Evolutionary conservation across 2,329 filamentous ascomycete species (phyloP), one percentile per base, ranked within the genome.

Genomic region (Calcarisporium arbuscula): DNA sequence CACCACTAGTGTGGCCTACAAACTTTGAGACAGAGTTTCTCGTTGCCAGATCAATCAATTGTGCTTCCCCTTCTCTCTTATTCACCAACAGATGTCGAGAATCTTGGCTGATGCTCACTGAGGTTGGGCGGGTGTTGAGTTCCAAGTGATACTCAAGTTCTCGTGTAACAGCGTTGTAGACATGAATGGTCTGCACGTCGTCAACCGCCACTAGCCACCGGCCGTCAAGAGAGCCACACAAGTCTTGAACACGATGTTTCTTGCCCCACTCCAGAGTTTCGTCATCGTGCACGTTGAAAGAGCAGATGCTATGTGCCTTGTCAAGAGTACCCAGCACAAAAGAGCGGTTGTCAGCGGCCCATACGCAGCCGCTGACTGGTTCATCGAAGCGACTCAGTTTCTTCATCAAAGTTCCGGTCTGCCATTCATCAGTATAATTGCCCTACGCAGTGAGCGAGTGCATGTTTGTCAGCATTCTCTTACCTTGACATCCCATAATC

Each of bases 291-390:
- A 82, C 58, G 45, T 77, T 76, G 77, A 84, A 92, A 33, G 85
- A 77, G 34, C 78, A 79, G 12, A 95, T 61, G 26, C 83, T 75
- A 17, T 70, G 68, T 8, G 66, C 65, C 37, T 72, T 74, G 47
- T 89, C 83, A 20, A 94, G 73, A 8, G 83, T 82, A 4, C 84
- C 86, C 2, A 89, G 80, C 27, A 95, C 74, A 48, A 96, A 89
- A 0, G 77, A 79, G 42, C 77, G 65, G 27, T 82, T 82, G 51
- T 94, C 83, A 1, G 80, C 74, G 6, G 84, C 74, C 90, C 92
- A 98, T n/a, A 85, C 83, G 39, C 88, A 94, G 37, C 84, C 81
- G 29, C 85, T 94, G 23, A 94, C 85, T 0, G 88, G 85, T 49
- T 95, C 82, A n/a, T 74, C 72, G 49, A 92, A 89, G 30, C 79